A percentile compares a stretch with the other conserved stretches of the same genome.
Conservation (phyloP, 1,284 basidiomycete species). For the Somion occarium region DNA sequence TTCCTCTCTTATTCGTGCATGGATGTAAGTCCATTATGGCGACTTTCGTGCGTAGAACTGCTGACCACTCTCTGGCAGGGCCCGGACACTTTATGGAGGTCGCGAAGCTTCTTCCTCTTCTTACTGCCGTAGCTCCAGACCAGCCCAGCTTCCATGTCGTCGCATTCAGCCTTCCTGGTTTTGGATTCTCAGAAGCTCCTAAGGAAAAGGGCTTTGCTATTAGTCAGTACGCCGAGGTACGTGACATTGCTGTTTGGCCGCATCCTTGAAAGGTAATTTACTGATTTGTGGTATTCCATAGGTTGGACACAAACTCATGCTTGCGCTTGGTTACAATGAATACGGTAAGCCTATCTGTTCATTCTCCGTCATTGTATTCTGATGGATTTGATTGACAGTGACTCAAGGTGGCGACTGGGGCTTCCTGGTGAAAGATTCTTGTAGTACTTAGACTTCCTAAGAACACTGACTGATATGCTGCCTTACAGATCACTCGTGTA, state of each 20-base stretch:
- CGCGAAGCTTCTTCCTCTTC: slow-evolving; percentile 13
- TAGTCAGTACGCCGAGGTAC: slow-evolving; percentile 21
- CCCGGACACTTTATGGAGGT: slow-evolving; percentile 37
- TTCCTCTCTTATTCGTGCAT: slow-evolving; percentile 42
- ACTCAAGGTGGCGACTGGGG: slow-evolving; percentile 21
- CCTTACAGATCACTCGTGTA: slow-evolving; percentile 29
- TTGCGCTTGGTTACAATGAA: slow-evolving; percentile 23
- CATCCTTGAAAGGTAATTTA: too few relatives aligned
- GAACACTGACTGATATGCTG: too few relatives aligned
- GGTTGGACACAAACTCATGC: slow-evolving; percentile 12
- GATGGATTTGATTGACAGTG: not conserved
- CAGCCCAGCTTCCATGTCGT: slow-evolving; percentile 33
- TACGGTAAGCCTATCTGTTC: slow-evolving; percentile 17
- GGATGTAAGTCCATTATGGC: slow-evolving; percentile 37
- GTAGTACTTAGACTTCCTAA: too few relatives aligned
- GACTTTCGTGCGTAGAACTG: not conserved
- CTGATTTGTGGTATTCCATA: not conserved
- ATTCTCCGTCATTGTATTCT: not conserved
- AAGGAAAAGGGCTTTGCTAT: slow-evolving; percentile 28
- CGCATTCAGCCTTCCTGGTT: slow-evolving; percentile 34
- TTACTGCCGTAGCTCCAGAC: slow-evolving; percentile 8
- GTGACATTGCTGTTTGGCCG: slow-evolving; percentile 7
- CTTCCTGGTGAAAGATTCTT: slow-evolving; percentile 13
- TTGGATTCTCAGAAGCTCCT: slow-evolving; percentile 24
- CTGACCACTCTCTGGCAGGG: slow-evolving; percentile 15